A percentile compares a stretch with the other conserved stretches of the same genome.
These are phyloP conservation scores for Cornus kousa DNA, from an alignment of 148 eudicot genomes.

Conservation along the genomic window DNA sequence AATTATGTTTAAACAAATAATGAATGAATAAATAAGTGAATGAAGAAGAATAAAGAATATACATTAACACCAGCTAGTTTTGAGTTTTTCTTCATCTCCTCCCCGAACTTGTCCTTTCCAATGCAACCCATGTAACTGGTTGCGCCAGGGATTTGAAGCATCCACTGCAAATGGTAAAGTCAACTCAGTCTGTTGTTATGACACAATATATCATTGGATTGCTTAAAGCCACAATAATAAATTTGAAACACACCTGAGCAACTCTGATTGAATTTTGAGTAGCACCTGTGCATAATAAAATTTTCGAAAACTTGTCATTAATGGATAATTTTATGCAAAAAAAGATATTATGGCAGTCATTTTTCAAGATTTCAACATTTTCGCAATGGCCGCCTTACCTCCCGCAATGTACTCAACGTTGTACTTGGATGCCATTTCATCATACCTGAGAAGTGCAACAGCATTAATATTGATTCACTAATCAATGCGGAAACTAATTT, in stretches of 20 bases:
- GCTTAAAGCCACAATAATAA: background rate
- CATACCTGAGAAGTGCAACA: constrained; percentile 53
- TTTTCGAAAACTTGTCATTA: background rate
- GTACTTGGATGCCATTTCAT: constrained; percentile 75
- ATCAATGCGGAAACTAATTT: background rate
- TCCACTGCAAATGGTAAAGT: constrained; percentile 60
- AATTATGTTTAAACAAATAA: background rate
- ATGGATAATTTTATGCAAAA: background rate
- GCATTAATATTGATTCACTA: background rate
- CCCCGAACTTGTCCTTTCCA: constrained; percentile 97
- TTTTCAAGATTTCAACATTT: background rate
- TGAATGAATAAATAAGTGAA: too few species aligned
- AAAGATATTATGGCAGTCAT: background rate
- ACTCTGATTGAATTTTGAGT: constrained; percentile 95
- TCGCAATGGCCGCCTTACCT: constrained; percentile 42
- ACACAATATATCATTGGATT: background rate
- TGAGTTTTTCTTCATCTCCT: constrained; percentile 83
- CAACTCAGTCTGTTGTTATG: background rate
- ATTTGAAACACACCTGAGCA: constrained; percentile 61
- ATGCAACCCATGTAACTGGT: constrained; percentile 89
- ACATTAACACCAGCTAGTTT: constrained; percentile 82
- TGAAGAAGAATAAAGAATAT: background rate
- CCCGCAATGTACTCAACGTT: constrained; percentile 94
- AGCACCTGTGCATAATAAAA: constrained; percentile 58
- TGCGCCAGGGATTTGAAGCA: constrained; percentile 91